phyloP scores from a whole-genome alignment of 2,329 filamentous ascomycete species.

The Penicillium crustosum region DNA sequence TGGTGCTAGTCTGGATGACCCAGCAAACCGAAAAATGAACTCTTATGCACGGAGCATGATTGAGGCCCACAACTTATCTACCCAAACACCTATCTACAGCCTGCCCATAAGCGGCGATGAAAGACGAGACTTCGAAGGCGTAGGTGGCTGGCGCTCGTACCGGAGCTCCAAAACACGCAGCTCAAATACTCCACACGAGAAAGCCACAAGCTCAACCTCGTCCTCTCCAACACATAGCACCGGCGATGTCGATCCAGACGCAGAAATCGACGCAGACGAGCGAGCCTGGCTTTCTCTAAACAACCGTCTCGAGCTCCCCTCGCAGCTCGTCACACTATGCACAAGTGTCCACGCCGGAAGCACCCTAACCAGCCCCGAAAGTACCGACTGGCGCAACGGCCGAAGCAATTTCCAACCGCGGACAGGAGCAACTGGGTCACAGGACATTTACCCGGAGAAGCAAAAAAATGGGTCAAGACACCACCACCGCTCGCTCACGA shows the following conservation, averaged over 20 bases:
- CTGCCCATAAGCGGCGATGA: constrained; percentile 35
- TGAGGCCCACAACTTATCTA: constrained; percentile 22
- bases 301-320: constrained; percentile 39
- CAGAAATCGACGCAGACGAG: constrained; percentile 32
- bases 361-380: constrained; percentile 12
- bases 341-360: constrained; percentile 10
- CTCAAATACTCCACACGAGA: constrained; percentile 9
- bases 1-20: constrained; percentile 7
- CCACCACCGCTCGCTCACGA: constrained; percentile 38
- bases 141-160: constrained; percentile 43
- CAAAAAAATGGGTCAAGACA: constrained; percentile 19
- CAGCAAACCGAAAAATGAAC: constrained; percentile 13
- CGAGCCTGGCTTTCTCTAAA: constrained; percentile 42
- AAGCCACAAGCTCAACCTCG: constrained; percentile 24
- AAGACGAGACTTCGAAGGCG: constrained; percentile 46
- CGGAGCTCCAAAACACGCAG: constrained; percentile 17
- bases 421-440: constrained; percentile 8
- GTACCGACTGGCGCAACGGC: not conserved
- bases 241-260: constrained; percentile 20
- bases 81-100: constrained; percentile 13
- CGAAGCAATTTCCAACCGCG: constrained; percentile 7
- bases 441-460: not conserved
- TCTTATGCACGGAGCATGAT: constrained; percentile 22
- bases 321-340: constrained; percentile 27
- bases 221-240: constrained; percentile 27